These are phyloP conservation scores for Orbilia brochopaga DNA, from an alignment of 2,329 filamentous ascomycete genomes.

Conservation along the genomic window DNA sequence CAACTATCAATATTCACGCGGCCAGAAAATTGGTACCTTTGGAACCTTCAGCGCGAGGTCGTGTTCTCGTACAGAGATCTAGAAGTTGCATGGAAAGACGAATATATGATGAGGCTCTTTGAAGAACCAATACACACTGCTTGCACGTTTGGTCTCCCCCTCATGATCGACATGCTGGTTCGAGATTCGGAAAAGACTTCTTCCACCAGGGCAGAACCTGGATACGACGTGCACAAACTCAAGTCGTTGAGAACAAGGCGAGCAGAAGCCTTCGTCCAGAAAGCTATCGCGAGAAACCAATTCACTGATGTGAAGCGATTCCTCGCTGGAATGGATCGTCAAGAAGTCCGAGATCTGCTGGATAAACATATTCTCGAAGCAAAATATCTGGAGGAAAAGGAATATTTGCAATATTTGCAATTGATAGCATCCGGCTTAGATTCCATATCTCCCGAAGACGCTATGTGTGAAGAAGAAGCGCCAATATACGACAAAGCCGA, in stretches of 20 bases:
- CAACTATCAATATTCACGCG: constrained; percentile 29
- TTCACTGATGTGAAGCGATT: no score
- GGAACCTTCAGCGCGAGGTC: constrained; percentile 3
- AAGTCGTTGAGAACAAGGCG: not conserved
- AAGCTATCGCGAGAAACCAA: no score
- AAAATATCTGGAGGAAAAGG: no score
- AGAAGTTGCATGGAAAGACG: not conserved
- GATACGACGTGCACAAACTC: not conserved
- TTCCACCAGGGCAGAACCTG: not conserved
- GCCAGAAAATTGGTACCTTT: constrained; percentile 37
- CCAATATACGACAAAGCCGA: constrained; percentile 20
- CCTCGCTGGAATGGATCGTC: no score
- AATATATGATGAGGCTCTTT: constrained; percentile 3
- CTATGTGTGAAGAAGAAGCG: constrained; percentile 4
- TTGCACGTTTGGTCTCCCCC: constrained; percentile 9
- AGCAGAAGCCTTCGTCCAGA: no score
- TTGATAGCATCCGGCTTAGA: no score
- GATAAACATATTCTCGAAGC: no score
- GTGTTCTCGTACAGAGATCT: not conserved
- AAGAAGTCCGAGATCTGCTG: no score
- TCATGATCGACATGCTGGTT: constrained; percentile 24
- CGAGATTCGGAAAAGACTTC: not conserved
- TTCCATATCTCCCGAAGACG: not conserved
- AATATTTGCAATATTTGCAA: no score
- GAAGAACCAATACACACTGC: constrained; percentile 26